Conservation (phyloP, 495 filamentous ascomycete species). For the Baudoinia panamericana region DNA sequence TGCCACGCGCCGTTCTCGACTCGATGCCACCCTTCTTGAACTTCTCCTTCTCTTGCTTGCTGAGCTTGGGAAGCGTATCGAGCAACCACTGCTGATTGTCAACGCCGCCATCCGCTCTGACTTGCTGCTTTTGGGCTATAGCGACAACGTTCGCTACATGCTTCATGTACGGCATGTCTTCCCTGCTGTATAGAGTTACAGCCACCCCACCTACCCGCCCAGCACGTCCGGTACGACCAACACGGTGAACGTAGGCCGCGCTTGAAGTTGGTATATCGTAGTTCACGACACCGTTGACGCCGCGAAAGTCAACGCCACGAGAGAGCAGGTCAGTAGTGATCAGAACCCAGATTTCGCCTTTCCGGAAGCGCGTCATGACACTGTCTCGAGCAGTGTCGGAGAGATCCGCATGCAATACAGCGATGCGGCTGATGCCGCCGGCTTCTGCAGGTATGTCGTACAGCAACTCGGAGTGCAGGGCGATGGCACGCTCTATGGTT, state of each 20-base stretch:
- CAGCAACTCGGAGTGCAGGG: slow-evolving; percentile 75
- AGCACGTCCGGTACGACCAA: slow-evolving; percentile 79
- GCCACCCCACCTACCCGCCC: slow-evolving; percentile 82
- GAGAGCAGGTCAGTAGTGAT: slow-evolving; percentile 89
- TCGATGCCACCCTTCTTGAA: slow-evolving; percentile 76
- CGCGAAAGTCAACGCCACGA: slow-evolving; percentile 81
- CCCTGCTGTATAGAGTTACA: slow-evolving; percentile 87
- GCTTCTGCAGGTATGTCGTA: slow-evolving; percentile 88
- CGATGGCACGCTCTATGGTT: slow-evolving; percentile 76
- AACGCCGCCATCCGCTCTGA: slow-evolving; percentile 26
- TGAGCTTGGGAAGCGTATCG: slow-evolving; percentile 68
- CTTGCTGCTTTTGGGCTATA: slow-evolving; percentile 50
- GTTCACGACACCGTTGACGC: slow-evolving; percentile 88
- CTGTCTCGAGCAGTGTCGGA: slow-evolving; percentile 58
- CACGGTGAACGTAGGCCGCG: slow-evolving; percentile 84
- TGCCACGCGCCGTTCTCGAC: slow-evolving; percentile 40
- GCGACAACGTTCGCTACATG: slow-evolving; percentile 86
- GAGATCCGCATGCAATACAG: slow-evolving; percentile 78
- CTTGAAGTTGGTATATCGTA: slow-evolving; percentile 87
- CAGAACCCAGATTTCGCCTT: slow-evolving; percentile 88
- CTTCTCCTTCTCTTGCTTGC: slow-evolving; percentile 67
- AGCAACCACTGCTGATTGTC: slow-evolving; percentile 77
- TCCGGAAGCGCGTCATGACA: slow-evolving; percentile 80
- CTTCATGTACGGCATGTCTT: slow-evolving; percentile 83
- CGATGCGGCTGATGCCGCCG: slow-evolving; percentile 73